phyloP scores from a whole-genome alignment of 2,329 filamentous ascomycete genomes.

The Colletotrichum chrysophilum region DNA sequence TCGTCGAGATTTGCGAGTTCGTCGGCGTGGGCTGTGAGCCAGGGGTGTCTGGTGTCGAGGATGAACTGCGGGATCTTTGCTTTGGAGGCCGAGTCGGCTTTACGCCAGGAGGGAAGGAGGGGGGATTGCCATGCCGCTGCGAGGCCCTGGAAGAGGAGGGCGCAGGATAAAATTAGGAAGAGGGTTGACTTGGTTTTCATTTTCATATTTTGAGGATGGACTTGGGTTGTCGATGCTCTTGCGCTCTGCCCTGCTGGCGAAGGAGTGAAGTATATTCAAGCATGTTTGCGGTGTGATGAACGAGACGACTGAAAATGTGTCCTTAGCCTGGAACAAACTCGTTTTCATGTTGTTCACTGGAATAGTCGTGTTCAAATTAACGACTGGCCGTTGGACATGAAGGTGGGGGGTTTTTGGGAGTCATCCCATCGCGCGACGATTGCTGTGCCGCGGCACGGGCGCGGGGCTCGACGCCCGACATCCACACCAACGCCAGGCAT shows the following conservation, averaged over 20 bases:
- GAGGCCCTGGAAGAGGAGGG: background rate
- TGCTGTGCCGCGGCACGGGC: background rate
- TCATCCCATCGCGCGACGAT: background rate
- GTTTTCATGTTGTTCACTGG: too few species aligned
- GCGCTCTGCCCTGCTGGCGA: background rate
- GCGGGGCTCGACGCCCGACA: background rate
- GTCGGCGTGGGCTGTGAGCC: background rate
- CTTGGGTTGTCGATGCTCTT: background rate
- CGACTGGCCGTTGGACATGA: too few species aligned
- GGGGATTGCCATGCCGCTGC: background rate
- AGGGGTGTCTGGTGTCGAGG: background rate
- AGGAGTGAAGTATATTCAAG: background rate
- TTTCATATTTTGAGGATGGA: too few species aligned
- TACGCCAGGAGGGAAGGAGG: background rate
- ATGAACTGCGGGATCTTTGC: background rate
- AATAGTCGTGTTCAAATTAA: too few species aligned
- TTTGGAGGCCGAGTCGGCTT: background rate
- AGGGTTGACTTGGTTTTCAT: background rate
- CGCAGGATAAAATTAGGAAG: background rate
- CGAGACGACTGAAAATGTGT: too few species aligned
- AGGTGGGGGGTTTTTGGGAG: background rate
- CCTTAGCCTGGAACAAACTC: too few species aligned
- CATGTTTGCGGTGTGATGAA: background rate
- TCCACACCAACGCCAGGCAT: background rate
- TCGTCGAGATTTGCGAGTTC: background rate